Conservation (phyloP, 2,329 filamentous ascomycete species). For the Pezicula radicicola region DNA sequence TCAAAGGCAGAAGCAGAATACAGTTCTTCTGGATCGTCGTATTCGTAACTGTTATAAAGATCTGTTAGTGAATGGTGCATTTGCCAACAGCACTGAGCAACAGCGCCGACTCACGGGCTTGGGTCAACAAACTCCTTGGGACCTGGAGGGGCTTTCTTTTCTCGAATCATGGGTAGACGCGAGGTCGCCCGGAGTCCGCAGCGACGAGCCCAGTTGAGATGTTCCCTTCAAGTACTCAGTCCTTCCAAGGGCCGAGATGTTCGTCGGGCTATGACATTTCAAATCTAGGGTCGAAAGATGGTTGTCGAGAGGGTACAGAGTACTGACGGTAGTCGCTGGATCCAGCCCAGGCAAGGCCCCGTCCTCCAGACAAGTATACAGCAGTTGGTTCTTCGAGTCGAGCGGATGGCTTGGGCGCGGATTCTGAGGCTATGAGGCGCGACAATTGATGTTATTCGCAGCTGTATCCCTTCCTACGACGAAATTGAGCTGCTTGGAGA, state of each 20-base stretch:
- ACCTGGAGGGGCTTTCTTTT: constrained; percentile 56
- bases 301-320: background rate
- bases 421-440: background rate
- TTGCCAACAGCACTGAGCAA: constrained; percentile 1
- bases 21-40: constrained; percentile 18
- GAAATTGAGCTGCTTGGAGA: background rate
- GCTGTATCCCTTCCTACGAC: background rate
- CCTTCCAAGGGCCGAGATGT: constrained; percentile 26
- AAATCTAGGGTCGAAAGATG: constrained; percentile 3
- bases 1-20: constrained; percentile 20
- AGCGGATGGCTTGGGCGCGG: background rate
- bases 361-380: background rate
- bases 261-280: constrained; percentile 28
- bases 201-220: constrained; percentile 15
- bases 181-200: constrained; percentile 14
- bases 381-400: background rate
- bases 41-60: constrained; percentile 21
- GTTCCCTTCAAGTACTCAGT: constrained; percentile 19
- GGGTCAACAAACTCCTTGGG: constrained; percentile 54
- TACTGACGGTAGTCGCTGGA: background rate
- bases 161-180: constrained; percentile 44
- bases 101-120: constrained; percentile 43
- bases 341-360: background rate
- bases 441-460: background rate
- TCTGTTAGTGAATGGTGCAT: constrained; percentile 12